These are phyloP conservation scores for Lumnitzera littorea DNA, from an alignment of 345 rosid genomes.

Conservation along the genomic window DNA sequence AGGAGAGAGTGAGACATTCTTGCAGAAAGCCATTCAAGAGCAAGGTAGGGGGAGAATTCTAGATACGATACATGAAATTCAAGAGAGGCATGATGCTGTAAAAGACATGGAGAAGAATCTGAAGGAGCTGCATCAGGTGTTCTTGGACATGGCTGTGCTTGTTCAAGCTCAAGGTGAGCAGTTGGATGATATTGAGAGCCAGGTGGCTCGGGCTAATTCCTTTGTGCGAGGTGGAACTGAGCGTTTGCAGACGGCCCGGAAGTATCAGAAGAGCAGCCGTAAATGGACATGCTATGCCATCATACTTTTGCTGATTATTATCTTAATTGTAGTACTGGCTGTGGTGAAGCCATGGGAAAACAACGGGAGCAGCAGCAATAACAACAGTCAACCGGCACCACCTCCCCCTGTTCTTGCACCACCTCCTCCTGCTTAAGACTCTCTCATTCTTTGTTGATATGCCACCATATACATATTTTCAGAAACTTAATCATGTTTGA, in stretches of 20 bases:
- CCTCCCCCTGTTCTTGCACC: conserved; percentile 9
- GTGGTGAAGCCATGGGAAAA: conserved; percentile 28
- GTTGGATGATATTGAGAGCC: conserved; percentile 74
- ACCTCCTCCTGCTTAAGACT: conserved; percentile 1
- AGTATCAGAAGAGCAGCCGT: conserved; percentile 47
- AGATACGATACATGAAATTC: conserved; percentile 76
- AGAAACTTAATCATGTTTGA: background rate
- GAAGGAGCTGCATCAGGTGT: conserved; percentile 72
- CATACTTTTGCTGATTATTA: conserved; percentile 20
- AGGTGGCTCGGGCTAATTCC: conserved; percentile 61
- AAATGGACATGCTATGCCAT: conserved; percentile 62
- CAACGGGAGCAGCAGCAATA: background rate
- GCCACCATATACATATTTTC: conserved; percentile 6
- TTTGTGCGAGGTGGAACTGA: conserved; percentile 53
- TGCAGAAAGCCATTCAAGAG: conserved; percentile 79
- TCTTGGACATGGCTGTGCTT: conserved; percentile 81
- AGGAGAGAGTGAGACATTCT: conserved; percentile 69
- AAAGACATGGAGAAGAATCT: conserved; percentile 73
- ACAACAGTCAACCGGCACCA: background rate
- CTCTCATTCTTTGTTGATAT: background rate
- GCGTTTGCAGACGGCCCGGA: conserved; percentile 43
- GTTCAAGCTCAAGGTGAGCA: conserved; percentile 78
- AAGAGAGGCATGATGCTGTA: conserved; percentile 72
- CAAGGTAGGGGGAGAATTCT: conserved; percentile 72
- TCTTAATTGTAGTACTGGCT: conserved; percentile 27